A percentile compares a stretch with the other conserved stretches of the same genome.
Evolutionary conservation across 129 eudicot genomes (phyloP).

Genomic region (Arctium lappa): DNA sequence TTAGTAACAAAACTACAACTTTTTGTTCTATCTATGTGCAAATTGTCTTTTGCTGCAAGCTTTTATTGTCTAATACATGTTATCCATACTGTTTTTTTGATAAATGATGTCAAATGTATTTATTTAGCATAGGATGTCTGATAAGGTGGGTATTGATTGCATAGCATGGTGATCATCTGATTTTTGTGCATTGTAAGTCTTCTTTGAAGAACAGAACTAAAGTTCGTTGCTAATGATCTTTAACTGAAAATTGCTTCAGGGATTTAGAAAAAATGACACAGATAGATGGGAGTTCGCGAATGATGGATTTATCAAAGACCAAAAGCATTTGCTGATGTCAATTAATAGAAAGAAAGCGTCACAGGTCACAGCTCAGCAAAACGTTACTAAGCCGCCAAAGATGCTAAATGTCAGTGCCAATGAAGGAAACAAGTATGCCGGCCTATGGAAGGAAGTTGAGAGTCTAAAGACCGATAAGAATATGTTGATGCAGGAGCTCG

Average conservation of each 20-base stretch:
- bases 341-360: constrained; percentile 60
- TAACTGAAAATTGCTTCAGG: constrained; percentile 41
- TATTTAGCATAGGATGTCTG: neutral
- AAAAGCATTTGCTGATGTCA: constrained; percentile 63
- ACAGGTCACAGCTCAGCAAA: constrained; percentile 24
- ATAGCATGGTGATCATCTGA: neutral
- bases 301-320: constrained; percentile 72
- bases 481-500: constrained; percentile 70
- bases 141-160: neutral
- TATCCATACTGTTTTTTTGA: neutral
- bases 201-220: neutral
- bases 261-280: constrained; percentile 81
- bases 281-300: constrained; percentile 90
- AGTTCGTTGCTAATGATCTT: neutral
- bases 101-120: neutral
- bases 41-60: neutral
- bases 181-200: neutral
- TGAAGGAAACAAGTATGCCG: constrained; percentile 39
- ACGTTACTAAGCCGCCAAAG: constrained; percentile 25
- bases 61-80: neutral
- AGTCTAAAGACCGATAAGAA: constrained; percentile 60
- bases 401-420: constrained; percentile 3
- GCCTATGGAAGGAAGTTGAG: constrained; percentile 74
- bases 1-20: neutral
- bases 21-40: neutral